Evolutionary conservation across 2,329 filamentous ascomycete species (phyloP).

Genomic region (Diaporthe aspalathi): DNA sequence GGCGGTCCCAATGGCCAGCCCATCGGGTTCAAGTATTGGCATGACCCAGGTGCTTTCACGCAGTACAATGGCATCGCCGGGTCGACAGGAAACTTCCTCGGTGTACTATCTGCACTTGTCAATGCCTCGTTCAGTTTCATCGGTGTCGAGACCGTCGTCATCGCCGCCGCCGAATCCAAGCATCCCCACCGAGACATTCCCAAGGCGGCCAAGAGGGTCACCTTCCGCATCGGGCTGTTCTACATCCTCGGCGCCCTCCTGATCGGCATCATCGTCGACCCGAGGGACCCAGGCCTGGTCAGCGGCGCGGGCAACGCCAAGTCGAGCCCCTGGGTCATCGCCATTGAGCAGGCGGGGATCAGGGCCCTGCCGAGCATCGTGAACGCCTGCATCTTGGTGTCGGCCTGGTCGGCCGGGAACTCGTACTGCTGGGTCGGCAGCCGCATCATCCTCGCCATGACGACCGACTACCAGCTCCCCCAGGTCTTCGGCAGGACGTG

Average conservation of each 20-base stretch:
- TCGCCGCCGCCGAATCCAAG: slow-evolving; percentile 40
- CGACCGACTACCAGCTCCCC: slow-evolving; percentile 75
- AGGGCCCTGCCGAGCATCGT: slow-evolving; percentile 40
- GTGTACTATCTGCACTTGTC: slow-evolving; percentile 40
- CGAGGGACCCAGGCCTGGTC: slow-evolving; percentile 29
- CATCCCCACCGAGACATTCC: slow-evolving; percentile 41
- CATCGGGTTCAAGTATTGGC: slow-evolving; percentile 42
- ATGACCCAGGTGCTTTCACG: slow-evolving; percentile 40
- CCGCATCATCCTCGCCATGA: slow-evolving; percentile 76
- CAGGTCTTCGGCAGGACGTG: slow-evolving; percentile 69
- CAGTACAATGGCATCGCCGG: slow-evolving; percentile 41
- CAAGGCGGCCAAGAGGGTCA: slow-evolving; percentile 40
- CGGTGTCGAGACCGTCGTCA: slow-evolving; percentile 40
- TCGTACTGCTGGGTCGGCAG: slow-evolving; percentile 60
- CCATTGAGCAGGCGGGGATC: slow-evolving; percentile 41
- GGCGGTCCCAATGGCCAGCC: slow-evolving; percentile 39
- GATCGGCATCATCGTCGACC: slow-evolving; percentile 41
- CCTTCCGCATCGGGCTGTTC: slow-evolving; percentile 41
- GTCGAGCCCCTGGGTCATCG: slow-evolving; percentile 45
- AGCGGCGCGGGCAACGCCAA: slow-evolving; percentile 38
- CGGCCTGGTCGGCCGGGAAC: slow-evolving; percentile 54
- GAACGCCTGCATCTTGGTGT: slow-evolving; percentile 47
- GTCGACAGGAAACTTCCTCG: slow-evolving; percentile 40
- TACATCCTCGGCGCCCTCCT: slow-evolving; percentile 41
- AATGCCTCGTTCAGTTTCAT: slow-evolving; percentile 40